Conservation (phyloP, 768 basidiomycete genomes). For the Lentinula aciculospora region DNA sequence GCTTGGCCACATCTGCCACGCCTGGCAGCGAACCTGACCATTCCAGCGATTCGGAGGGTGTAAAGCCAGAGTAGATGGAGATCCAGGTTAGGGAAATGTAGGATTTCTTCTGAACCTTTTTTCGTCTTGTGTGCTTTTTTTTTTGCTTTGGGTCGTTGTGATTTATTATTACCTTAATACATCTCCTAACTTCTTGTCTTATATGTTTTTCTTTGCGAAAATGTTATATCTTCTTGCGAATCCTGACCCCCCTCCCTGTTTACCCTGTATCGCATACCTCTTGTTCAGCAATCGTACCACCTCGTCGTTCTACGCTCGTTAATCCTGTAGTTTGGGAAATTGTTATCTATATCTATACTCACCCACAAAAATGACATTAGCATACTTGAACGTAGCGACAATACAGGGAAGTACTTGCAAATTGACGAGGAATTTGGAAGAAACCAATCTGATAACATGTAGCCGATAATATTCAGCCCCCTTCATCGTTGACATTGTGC, state of each 20-base stretch:
- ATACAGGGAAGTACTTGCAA: neutral
- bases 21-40: conserved; percentile 49
- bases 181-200: conserved; percentile 15
- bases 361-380: neutral
- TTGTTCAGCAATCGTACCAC: conserved; percentile 13
- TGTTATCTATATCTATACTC: conserved; percentile 16
- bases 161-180: conserved; percentile 17
- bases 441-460: too few species aligned
- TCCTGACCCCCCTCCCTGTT: conserved; percentile 8
- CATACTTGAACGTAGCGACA: conserved; percentile 7
- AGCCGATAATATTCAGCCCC: too few species aligned
- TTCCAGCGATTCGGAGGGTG: conserved; percentile 43
- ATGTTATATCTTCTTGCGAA: conserved; percentile 13
- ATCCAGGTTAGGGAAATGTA: conserved; percentile 14
- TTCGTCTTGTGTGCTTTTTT: conserved; percentile 10
- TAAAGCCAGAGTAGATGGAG: conserved; percentile 55
- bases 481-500: too few species aligned
- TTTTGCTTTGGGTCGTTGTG: conserved; percentile 5
- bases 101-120: conserved; percentile 1
- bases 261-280: conserved; percentile 21
- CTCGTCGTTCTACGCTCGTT: conserved; percentile 26
- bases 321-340: conserved; percentile 34
- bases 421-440: too few species aligned
- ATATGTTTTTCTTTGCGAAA: conserved; percentile 9
- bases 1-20: conserved; percentile 46